Evolutionary conservation across 495 filamentous ascomycete species (phyloP).

Genomic region (Annulohypoxylon stygium): DNA sequence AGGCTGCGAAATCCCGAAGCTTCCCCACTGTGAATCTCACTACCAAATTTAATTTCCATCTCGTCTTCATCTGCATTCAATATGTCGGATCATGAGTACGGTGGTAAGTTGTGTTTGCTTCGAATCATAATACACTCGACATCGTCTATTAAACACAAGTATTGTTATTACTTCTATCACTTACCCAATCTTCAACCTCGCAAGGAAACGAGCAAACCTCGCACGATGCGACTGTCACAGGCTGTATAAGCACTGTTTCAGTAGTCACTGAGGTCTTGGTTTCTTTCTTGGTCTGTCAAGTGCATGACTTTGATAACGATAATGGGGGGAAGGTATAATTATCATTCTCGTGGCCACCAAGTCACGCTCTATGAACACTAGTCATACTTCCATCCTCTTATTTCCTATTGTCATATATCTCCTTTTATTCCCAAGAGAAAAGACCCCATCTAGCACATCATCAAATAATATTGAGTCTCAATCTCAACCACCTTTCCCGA

Average conservation of each 20-base stretch:
- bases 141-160: neutral
- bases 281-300: conserved; percentile 14
- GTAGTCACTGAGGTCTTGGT: neutral
- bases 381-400: neutral
- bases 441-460: neutral
- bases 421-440: neutral
- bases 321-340: conserved; percentile 14
- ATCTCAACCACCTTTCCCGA: neutral
- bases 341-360: neutral
- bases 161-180: neutral
- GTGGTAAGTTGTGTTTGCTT: conserved; percentile 65
- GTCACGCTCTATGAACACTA: neutral
- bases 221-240: conserved; percentile 13
- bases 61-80: conserved; percentile 42
- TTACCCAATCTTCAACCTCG: neutral
- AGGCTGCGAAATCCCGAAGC: neutral
- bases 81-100: conserved; percentile 95
- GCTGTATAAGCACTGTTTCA: neutral
- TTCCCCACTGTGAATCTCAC: conserved; percentile 35
- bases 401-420: neutral
- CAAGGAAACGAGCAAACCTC: conserved; percentile 5
- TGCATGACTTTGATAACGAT: conserved; percentile 7
- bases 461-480: neutral
- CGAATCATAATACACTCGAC: conserved; percentile 35
- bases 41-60: conserved; percentile 32